Evolutionary conservation across 2,329 filamentous ascomycete genomes (phyloP).

Genomic region (Fusarium xylarioides): DNA sequence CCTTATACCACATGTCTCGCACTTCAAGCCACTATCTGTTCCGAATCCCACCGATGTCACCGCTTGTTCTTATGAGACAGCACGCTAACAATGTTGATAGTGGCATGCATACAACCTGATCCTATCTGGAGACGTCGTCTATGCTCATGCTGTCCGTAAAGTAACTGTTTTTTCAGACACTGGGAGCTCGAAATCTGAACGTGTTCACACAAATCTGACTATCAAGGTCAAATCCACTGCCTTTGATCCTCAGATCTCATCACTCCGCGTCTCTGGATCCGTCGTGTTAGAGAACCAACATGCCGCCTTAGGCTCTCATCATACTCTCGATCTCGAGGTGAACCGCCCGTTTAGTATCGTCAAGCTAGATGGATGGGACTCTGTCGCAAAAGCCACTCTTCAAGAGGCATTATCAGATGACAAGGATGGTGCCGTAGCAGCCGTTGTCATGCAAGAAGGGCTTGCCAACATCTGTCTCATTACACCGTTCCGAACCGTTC

Average conservation of each 20-base stretch:
- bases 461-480: conserved; percentile 85
- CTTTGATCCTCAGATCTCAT: conserved; percentile 65
- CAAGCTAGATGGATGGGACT: conserved; percentile 89
- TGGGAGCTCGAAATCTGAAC: conserved; percentile 61
- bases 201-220: conserved; percentile 66
- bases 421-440: conserved; percentile 82
- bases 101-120: conserved; percentile 72
- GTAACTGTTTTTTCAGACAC: conserved; percentile 58
- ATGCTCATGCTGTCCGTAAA: conserved; percentile 65
- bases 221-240: conserved; percentile 66
- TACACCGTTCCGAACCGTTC: conserved; percentile 79
- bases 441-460: conserved; percentile 93
- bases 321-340: conserved; percentile 82
- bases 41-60: conserved; percentile 6
- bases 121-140: conserved; percentile 60
- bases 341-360: conserved; percentile 88
- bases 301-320: conserved; percentile 64
- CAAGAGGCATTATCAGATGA: conserved; percentile 81
- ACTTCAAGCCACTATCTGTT: conserved; percentile 15
- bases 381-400: conserved; percentile 81
- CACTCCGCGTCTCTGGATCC: conserved; percentile 65
- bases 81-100: conserved; percentile 42
- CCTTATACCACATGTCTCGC: conserved; percentile 3
- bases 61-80: conserved; percentile 10
- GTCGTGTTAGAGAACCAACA: conserved; percentile 63